Evolutionary conservation across 208 protist genomes (phyloP), one percentile per base, ranked within the genome.

Genomic region (Leptomonas seymouri): DNA sequence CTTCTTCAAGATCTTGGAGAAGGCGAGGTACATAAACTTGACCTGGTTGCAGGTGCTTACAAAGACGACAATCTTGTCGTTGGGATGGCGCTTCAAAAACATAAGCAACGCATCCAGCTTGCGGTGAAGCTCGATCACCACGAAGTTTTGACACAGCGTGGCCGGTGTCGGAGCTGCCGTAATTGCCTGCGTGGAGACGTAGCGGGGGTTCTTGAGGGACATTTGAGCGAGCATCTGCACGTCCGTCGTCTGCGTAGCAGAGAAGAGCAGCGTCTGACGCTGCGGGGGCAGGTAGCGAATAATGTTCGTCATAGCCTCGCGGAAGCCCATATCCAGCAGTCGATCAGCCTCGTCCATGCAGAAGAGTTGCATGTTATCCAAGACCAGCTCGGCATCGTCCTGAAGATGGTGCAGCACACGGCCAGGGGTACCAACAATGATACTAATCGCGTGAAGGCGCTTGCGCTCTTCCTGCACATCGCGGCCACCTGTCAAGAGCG

Each of bases 211-310:
- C 25, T 92, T 89, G 20, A 99, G 73, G 18, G 82, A 86, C 61
- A 99, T 80, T 50, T 97, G 75, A 21, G 94, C 94, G 0, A 99
- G 84, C 80, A 98, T 95, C 54, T 97, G 86, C 53, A 99, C 91
- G 42, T 94, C 91, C 51, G 86, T 98, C 11, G 98, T 99, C 76
- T 99, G 98, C 16, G 99, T 99, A 3, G 99, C 99, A 0, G 96
- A 99, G 80, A 99, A 99, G n/a, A 99, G 87, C 23, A 99, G 85
- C n/a, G 98, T 99, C 85, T 99, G 98, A 36, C 98, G 88, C 36
- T 81, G 71, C 21, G 71, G 64, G 3, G 87, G 89, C 12, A 99
- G 78, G 69, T 96, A 91, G 5, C 84, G 65, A 7, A 99, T 39
- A 67, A 99, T 99, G 55, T 86, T 80, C 28, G 93, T 96, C 25